phyloP scores from a whole-genome alignment of 306 rosid genomes.

The Alnus rubra region DNA sequence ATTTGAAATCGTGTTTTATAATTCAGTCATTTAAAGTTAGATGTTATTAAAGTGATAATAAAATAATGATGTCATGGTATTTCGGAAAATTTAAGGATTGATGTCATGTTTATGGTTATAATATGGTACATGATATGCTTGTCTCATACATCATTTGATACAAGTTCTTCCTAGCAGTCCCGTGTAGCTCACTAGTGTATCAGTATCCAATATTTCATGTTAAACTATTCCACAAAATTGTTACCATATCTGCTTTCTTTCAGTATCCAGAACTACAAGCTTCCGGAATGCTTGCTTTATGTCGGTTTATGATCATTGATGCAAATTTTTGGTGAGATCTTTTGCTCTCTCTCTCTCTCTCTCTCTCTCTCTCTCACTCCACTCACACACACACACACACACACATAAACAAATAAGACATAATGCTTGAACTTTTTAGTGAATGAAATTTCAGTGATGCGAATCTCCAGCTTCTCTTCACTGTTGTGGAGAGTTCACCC shows the following conservation, averaged over 20 bases:
- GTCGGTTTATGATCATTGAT: slow-evolving; percentile 92
- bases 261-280: slow-evolving; percentile 97
- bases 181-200: neutral
- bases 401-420: slow-evolving; percentile 2
- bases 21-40: neutral
- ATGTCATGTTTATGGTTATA: slow-evolving; percentile 7
- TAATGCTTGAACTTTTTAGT: slow-evolving; percentile 22
- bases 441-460: slow-evolving; percentile 58
- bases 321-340: slow-evolving; percentile 80
- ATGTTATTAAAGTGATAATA: neutral
- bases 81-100: neutral
- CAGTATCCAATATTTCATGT: neutral
- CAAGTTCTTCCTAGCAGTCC: neutral
- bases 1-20: neutral
- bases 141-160: neutral
- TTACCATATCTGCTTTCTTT: slow-evolving; percentile 23
- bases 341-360: slow-evolving; percentile 20
- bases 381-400: too few relatives aligned
- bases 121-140: neutral
- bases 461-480: slow-evolving; percentile 95
- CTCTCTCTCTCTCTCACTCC: neutral
- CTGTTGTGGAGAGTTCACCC: slow-evolving; percentile 73
- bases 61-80: neutral
- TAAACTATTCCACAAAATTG: slow-evolving; percentile 13
- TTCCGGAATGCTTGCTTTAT: slow-evolving; percentile 92